phyloP scores from a whole-genome alignment of 164 flowering plant species.

The Litsea cubeba region DNA sequence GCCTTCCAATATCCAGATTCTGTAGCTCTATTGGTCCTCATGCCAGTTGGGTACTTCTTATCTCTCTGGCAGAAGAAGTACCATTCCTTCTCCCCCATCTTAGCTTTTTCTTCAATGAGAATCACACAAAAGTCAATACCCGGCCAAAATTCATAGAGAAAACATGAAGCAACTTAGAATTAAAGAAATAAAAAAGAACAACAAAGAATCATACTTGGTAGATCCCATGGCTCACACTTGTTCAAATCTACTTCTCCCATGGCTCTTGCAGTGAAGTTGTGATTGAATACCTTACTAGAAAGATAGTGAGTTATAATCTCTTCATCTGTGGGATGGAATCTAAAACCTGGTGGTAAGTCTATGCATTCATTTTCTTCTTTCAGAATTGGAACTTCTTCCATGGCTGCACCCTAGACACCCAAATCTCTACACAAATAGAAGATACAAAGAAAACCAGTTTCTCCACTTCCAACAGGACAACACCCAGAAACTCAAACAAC shows the following conservation, averaged over 20 bases:
- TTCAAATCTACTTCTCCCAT: conserved; percentile 27
- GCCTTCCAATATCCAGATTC: conserved; percentile 34
- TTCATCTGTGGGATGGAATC: conserved; percentile 35
- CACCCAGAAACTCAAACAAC: not conserved
- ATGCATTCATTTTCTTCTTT: conserved; percentile 8
- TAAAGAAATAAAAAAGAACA: not conserved
- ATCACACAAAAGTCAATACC: not conserved
- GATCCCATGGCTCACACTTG: conserved; percentile 31
- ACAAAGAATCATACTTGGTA: conserved; percentile 16
- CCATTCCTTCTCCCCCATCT: conserved; percentile 32
- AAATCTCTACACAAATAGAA: not conserved
- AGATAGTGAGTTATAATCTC: conserved; percentile 24
- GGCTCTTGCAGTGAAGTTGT: conserved; percentile 16
- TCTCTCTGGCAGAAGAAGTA: conserved; percentile 29
- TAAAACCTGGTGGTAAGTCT: conserved; percentile 31
- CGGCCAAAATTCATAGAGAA: not conserved
- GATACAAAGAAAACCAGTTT: not conserved
- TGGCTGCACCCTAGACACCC: not conserved
- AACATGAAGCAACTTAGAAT: not conserved
- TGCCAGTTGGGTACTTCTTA: conserved; percentile 31
- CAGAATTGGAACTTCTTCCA: conserved; percentile 32
- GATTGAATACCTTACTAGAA: conserved; percentile 11
- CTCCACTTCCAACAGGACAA: not conserved
- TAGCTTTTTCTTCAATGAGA: conserved; percentile 19
- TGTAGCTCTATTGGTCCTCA: conserved; percentile 30